Evolutionary conservation across 1,139 yeast species (phyloP).

Genomic region (Taphrina flavorubra): DNA sequence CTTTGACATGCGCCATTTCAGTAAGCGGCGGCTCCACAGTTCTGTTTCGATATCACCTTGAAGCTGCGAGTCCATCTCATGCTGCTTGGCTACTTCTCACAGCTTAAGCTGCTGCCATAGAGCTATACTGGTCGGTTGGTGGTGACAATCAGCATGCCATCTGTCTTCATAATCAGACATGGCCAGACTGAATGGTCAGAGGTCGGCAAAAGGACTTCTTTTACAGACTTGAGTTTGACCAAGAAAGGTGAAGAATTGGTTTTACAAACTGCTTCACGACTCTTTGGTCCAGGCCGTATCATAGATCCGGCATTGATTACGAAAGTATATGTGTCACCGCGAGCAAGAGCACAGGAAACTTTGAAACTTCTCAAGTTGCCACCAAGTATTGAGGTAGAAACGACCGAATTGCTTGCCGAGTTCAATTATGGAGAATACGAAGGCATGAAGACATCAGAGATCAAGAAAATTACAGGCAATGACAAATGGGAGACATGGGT

Average conservation of each 20-base stretch:
- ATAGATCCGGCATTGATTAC: constrained; percentile 69
- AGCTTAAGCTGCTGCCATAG: too few relatives aligned
- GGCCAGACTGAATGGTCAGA: constrained; percentile 96
- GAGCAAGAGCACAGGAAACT: constrained; percentile 78
- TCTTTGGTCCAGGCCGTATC: constrained; percentile 67
- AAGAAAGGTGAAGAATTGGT: constrained; percentile 77
- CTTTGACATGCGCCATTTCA: too few relatives aligned
- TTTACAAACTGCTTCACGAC: constrained; percentile 69
- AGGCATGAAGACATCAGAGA: constrained; percentile 74
- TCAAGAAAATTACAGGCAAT: constrained; percentile 70
- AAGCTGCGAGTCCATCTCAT: too few relatives aligned
- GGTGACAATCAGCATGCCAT: constrained; percentile 4
- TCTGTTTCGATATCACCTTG: too few relatives aligned
- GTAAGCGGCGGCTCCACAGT: too few relatives aligned
- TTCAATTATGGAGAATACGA: constrained; percentile 98
- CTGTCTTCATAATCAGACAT: constrained; percentile 28
- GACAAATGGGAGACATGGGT: constrained; percentile 87
- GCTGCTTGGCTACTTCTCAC: too few relatives aligned
- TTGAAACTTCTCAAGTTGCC: constrained; percentile 60
- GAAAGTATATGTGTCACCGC: constrained; percentile 76
- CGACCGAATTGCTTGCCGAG: constrained; percentile 73
- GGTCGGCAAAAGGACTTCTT: constrained; percentile 87
- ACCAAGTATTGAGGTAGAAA: constrained; percentile 50
- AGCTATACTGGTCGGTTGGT: neutral
- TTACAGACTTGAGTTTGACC: constrained; percentile 80